Percentiles rank a stretch among this genome's conserved stretches.
Evolutionary conservation across 441 rosid species (phyloP).

Genomic region (Jatropha podagrica): DNA sequence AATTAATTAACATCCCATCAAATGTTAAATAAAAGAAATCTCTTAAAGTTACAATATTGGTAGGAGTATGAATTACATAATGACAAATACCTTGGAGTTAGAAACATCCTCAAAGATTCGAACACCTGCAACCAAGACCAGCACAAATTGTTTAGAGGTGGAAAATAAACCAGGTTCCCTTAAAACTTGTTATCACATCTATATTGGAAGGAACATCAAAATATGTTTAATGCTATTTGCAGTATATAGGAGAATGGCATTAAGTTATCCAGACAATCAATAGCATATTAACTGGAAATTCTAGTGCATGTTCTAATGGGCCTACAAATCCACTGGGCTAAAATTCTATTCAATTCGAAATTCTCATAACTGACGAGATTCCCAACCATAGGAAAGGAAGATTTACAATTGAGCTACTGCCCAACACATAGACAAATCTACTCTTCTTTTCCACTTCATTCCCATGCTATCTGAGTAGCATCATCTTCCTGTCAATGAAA

Average conservation of each 20-base stretch:
- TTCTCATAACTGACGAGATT: too few species aligned
- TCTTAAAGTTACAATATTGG: neutral
- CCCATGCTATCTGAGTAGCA: neutral
- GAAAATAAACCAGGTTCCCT: neutral
- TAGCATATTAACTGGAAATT: neutral
- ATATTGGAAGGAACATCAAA: neutral
- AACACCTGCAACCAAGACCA: constrained; percentile 64
- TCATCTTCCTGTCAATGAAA: neutral
- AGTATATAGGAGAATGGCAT: neutral
- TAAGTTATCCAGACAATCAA: neutral
- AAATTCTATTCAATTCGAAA: too few species aligned
- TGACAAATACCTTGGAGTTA: constrained; percentile 63
- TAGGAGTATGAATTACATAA: neutral
- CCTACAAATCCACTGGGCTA: too few species aligned
- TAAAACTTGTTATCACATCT: neutral
- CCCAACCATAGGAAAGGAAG: neutral
- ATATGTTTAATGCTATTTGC: neutral
- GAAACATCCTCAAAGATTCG: constrained; percentile 94
- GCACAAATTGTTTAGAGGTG: neutral
- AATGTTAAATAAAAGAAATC: neutral
- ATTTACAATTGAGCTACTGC: neutral
- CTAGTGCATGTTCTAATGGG: constrained; percentile 11
- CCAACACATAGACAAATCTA: neutral
- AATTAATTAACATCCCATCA: neutral
- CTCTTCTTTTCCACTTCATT: neutral